These are phyloP conservation scores for Penicillium robsamsonii DNA, from an alignment of 495 filamentous ascomycete species.

Conservation along the genomic window DNA sequence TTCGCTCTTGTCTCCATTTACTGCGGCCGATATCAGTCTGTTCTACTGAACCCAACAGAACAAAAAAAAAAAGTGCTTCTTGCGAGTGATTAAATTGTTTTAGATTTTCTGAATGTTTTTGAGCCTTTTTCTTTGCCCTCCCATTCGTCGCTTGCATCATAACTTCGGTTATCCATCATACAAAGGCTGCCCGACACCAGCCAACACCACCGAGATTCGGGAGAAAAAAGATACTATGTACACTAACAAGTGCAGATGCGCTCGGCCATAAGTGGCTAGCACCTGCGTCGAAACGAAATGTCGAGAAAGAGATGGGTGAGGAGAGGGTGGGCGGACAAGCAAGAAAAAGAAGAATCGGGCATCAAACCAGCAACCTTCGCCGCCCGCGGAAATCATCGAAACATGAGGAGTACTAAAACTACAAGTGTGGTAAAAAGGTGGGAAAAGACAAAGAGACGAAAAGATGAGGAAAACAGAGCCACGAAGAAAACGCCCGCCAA, in stretches of 20 bases:
- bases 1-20: neutral
- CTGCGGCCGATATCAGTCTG: slow-evolving; percentile 6
- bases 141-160: slow-evolving; percentile 42
- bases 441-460: slow-evolving; percentile 24
- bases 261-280: slow-evolving; percentile 22
- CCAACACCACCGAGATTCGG: slow-evolving; percentile 15
- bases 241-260: slow-evolving; percentile 38
- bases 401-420: slow-evolving; percentile 38
- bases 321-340: slow-evolving; percentile 14
- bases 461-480: slow-evolving; percentile 16
- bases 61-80: slow-evolving; percentile 26
- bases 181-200: slow-evolving; percentile 18
- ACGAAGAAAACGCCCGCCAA: slow-evolving; percentile 42
- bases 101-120: slow-evolving; percentile 33
- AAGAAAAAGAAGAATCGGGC: slow-evolving; percentile 19
- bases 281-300: slow-evolving; percentile 26
- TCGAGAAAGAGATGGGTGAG: slow-evolving; percentile 21
- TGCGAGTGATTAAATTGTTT: slow-evolving; percentile 34
- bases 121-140: slow-evolving; percentile 32
- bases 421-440: slow-evolving; percentile 30
- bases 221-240: slow-evolving; percentile 40
- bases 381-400: slow-evolving; percentile 25
- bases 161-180: slow-evolving; percentile 43
- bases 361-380: slow-evolving; percentile 26
- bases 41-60: slow-evolving; percentile 8